Evolutionary conservation across 192 early-diverging fungal species (phyloP).

Genomic region (Thamnidium elegans): DNA sequence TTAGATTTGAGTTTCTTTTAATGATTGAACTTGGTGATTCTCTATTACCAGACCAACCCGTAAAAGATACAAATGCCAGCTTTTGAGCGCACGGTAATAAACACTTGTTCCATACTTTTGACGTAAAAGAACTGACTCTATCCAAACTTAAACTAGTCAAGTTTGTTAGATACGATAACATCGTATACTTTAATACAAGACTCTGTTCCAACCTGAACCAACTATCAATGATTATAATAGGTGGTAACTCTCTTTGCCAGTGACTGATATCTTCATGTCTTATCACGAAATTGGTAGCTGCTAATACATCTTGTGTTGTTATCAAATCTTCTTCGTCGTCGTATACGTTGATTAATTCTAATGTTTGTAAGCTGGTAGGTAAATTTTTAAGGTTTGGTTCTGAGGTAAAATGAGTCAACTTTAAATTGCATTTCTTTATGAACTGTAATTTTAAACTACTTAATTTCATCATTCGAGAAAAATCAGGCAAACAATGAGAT

Average conservation of each 20-base stretch:
- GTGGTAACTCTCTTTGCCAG: too few species aligned
- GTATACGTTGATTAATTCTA: background rate
- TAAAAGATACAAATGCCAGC: background rate
- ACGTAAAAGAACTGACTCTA: conserved; percentile 4
- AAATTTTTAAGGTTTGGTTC: background rate
- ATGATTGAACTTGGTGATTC: background rate
- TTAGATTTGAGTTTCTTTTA: too few species aligned
- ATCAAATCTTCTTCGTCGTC: conserved; percentile 11
- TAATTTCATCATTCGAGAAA: background rate
- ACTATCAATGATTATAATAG: too few species aligned
- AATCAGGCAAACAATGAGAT: background rate
- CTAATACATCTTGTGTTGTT: background rate
- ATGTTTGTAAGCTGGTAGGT: background rate
- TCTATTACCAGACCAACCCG: background rate
- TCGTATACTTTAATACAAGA: background rate
- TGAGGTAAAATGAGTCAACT: background rate
- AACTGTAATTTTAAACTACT: background rate
- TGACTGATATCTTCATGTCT: too few species aligned
- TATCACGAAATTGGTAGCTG: background rate
- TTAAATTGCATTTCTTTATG: background rate
- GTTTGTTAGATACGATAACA: background rate
- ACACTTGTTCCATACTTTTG: conserved; percentile 12
- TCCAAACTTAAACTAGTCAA: background rate
- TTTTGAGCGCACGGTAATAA: background rate
- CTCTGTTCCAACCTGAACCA: background rate